Conservation (phyloP, 495 filamentous ascomycete genomes). For the Cercophora newfieldiana region DNA sequence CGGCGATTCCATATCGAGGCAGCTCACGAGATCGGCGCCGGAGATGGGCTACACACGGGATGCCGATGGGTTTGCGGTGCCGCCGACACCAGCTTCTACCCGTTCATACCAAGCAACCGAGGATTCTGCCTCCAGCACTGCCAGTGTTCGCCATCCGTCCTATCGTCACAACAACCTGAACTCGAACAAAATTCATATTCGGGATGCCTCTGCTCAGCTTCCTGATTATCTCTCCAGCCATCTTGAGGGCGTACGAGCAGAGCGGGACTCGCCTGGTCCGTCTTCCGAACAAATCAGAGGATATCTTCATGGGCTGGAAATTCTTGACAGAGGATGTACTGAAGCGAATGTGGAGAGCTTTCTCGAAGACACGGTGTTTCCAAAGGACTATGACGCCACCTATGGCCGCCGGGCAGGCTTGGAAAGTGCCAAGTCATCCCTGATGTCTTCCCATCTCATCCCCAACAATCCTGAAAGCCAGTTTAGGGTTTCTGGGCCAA, state of each 20-base stretch:
- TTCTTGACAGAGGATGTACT: constrained; percentile 9
- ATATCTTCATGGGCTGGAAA: background rate
- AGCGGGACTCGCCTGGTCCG: constrained; percentile 23
- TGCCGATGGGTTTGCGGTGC: too few relatives aligned
- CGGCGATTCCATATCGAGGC: too few relatives aligned
- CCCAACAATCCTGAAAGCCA: background rate
- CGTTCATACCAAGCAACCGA: constrained; percentile 19
- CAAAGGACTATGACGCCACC: background rate
- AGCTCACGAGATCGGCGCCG: constrained; percentile 33
- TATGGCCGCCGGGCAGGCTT: background rate
- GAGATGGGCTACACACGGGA: constrained; percentile 31
- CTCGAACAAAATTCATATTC: constrained; percentile 24
- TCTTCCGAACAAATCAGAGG: constrained; percentile 18
- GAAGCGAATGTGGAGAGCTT: constrained; percentile 1
- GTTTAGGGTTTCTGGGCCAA: background rate
- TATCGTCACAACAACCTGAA: constrained; percentile 24
- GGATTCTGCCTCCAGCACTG: constrained; percentile 17
- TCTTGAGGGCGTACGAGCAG: constrained; percentile 14
- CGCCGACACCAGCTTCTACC: constrained; percentile 30
- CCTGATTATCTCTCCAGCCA: constrained; percentile 21
- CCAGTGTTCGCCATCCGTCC: constrained; percentile 20
- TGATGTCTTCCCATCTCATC: background rate
- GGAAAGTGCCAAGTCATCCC: background rate
- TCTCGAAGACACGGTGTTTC: constrained; percentile 1
- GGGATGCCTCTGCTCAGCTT: constrained; percentile 1